Evolutionary conservation across 768 basidiomycete genomes (phyloP), one percentile per base, ranked within the genome.

Genomic region (Auricularia heimuer): DNA sequence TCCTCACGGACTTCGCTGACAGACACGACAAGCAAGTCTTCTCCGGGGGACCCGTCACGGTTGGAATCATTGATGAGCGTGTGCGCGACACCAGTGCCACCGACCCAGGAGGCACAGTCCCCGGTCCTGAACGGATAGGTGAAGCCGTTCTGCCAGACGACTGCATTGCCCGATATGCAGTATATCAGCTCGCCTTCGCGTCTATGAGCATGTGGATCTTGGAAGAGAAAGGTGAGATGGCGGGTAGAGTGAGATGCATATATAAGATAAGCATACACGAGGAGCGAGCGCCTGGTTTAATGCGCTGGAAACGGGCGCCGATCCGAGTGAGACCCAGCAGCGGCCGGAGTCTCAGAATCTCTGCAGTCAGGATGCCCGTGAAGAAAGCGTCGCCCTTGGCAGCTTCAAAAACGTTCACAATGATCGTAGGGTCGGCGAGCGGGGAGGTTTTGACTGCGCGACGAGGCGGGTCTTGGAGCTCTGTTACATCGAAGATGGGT

Each of bases 51-150:
- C 16, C 64, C 65, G 21, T 62, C 69, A 14, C 61, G 42, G 42
- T 65, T 66, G 12, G 67, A 65, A 45, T 71, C 70, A 61, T 71
- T 71, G 63, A 70, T 69, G 16, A 71, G 44, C 4, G 70, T 67
- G 47, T 69, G 67, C 24, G 65, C 39, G 60, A 68, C 65, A 35
- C 70, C 70, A 11, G 70, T 70, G 1, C 68, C 68, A 6, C 67
- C 68, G 0, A 7, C 29, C 54, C 54, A 70, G 2, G 66, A 66
- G 36, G 68, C 51, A 12, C 62, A 68, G 54, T 70, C 69, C 4
- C 69, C 69, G 2, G 66, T 62, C 24, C 64, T 29, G 21, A 70
- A 61, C 2, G 63, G 64, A 45, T 65, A 45, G 2, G 66, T 65
- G 60, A 67, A 33, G 3, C 69, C 69, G 62, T 70, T 68, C 7